Evolutionary conservation across 192 early-diverging fungal genomes (phyloP), one percentile per base, ranked within the genome.

Genomic region (Coemansia umbellata): DNA sequence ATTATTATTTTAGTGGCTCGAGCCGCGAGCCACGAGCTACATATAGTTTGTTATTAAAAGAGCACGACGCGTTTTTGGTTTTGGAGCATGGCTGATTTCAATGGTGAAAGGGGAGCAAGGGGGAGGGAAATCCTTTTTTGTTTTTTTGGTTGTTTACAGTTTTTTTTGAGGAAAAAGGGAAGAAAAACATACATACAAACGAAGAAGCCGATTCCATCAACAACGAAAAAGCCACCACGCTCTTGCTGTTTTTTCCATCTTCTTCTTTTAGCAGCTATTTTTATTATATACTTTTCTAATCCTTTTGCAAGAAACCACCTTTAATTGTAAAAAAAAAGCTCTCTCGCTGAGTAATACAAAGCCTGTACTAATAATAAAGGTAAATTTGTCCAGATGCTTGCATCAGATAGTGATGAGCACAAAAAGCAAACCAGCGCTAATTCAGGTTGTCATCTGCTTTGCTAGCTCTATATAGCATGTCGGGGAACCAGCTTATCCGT

Each of bases 401-500:
- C n/a, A n/a, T n/a, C n/a, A n/a, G n/a, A n/a, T n/a, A n/a, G n/a
- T n/a, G n/a, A n/a, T n/a, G n/a, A n/a, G n/a, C n/a, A n/a, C n/a
- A n/a, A n/a, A n/a, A n/a, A n/a, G n/a, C n/a, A n/a, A n/a, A n/a
- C n/a, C n/a, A n/a, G n/a, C n/a, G n/a, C n/a, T n/a, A n/a, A n/a
- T n/a, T n/a, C n/a, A n/a, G n/a, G n/a, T 41, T 21, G 1, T 19
- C 11, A 4, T 40, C 11, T 21, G 15, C 2, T 21, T 13, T 9
- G 19, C 5, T 14, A 18, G 37, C 19, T 21, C n/a, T 37, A 41
- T n/a, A n/a, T n/a, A n/a, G n/a, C n/a, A 80, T 76, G 73, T 76
- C 69, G 31, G 69, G 75, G 28, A 74, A 65, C 14, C 74, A 80
- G 59, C 66, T 76, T 37, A 63, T 72, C 49, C 69, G 69, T 43